Conservation (phyloP, 1,284 basidiomycete species). For the Grifola frondosa region DNA sequence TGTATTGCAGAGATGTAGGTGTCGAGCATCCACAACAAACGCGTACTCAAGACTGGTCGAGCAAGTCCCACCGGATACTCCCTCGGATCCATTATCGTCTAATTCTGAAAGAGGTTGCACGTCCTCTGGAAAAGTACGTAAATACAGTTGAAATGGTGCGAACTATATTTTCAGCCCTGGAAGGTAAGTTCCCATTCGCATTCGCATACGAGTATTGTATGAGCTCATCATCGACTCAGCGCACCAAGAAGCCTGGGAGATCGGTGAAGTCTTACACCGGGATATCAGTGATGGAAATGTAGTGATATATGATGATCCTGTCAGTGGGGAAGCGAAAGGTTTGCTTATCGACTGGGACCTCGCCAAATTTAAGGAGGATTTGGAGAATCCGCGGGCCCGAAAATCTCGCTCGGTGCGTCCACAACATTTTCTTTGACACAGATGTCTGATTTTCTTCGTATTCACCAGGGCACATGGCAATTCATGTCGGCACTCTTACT, state of each 20-base stretch:
- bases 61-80: too few species aligned
- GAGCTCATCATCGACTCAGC: conserved; percentile 1
- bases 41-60: too few species aligned
- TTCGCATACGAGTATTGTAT: neutral
- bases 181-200: neutral
- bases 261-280: neutral
- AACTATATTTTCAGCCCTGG: conserved; percentile 1
- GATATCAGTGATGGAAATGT: conserved; percentile 7
- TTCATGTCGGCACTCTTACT: conserved; percentile 12
- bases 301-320: neutral
- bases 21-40: too few species aligned
- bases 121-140: conserved; percentile 4
- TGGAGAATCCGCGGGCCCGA: too few species aligned
- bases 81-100: conserved; percentile 4
- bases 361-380: neutral
- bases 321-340: neutral
- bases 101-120: conserved; percentile 7
- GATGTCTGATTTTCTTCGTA: too few species aligned
- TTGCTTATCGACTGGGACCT: conserved; percentile 6
- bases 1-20: neutral
- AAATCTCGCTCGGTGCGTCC: too few species aligned
- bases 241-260: conserved; percentile 1
- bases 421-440: too few species aligned
- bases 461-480: conserved; percentile 14
- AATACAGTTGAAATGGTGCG: neutral